phyloP scores from a whole-genome alignment of 148 eudicot species.

The Amaranthus cruentus region DNA sequence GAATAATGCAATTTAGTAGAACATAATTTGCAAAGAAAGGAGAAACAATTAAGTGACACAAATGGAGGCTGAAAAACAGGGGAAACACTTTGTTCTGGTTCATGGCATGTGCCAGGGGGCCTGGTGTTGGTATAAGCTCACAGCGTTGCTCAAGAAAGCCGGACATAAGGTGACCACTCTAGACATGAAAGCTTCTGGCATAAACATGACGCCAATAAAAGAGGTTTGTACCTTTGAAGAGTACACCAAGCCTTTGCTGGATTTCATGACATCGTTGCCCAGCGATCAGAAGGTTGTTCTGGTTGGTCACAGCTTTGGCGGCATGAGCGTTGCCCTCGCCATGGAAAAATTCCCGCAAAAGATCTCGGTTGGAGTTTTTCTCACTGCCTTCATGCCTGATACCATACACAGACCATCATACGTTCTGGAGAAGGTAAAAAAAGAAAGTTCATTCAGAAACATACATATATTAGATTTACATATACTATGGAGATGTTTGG shows the following conservation, averaged over 20 bases:
- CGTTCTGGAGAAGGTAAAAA: slow-evolving; percentile 30
- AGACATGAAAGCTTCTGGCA: slow-evolving; percentile 30
- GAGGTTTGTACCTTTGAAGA: slow-evolving; percentile 22
- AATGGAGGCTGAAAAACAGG: slow-evolving; percentile 12
- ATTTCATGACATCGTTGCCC: slow-evolving; percentile 26
- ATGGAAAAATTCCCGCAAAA: slow-evolving; percentile 27
- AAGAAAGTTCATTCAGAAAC: not conserved
- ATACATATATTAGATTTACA: not conserved
- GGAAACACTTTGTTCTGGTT: slow-evolving; percentile 31
- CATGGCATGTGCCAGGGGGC: slow-evolving; percentile 32
- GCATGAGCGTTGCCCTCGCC: slow-evolving; percentile 26
- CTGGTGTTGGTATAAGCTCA: slow-evolving; percentile 38
- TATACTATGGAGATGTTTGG: too few relatives aligned
- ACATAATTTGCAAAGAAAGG: not conserved
- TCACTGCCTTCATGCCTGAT: slow-evolving; percentile 31
- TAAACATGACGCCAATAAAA: slow-evolving; percentile 16
- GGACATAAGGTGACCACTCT: slow-evolving; percentile 29
- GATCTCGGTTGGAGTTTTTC: slow-evolving; percentile 24
- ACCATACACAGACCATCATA: slow-evolving; percentile 26
- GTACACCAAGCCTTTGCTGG: slow-evolving; percentile 28
- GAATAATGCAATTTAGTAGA: too few relatives aligned
- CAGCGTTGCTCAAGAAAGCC: slow-evolving; percentile 21
- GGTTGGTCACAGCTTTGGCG: slow-evolving; percentile 35
- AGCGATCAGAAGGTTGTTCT: slow-evolving; percentile 22
- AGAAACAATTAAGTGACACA: slow-evolving; percentile 1